phyloP scores from a whole-genome alignment of 2,329 filamentous ascomycete genomes.

The Tolypocladium tropicale region DNA sequence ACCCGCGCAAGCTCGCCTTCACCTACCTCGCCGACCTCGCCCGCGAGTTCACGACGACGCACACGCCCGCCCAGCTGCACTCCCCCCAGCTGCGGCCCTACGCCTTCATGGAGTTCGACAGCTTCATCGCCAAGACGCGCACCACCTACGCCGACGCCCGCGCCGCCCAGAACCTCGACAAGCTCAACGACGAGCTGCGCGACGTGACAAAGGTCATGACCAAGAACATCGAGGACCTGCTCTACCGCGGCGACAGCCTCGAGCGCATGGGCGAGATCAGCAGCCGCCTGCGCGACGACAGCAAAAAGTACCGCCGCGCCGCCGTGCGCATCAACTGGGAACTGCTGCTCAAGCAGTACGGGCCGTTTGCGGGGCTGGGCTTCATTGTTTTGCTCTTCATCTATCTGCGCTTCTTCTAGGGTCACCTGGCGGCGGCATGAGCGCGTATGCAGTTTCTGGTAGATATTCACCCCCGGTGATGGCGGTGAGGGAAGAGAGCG shows the following conservation, averaged over 20 bases:
- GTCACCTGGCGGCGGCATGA: not conserved
- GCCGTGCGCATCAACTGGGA: slow-evolving; percentile 98
- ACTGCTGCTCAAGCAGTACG: slow-evolving; percentile 90
- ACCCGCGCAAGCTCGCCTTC: slow-evolving; percentile 96
- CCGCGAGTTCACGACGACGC: slow-evolving; percentile 81
- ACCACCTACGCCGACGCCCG: slow-evolving; percentile 89
- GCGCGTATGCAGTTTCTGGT: not conserved
- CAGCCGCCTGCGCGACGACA: slow-evolving; percentile 78
- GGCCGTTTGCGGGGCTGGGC: slow-evolving; percentile 72
- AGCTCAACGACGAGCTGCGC: slow-evolving; percentile 91
- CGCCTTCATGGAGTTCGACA: slow-evolving; percentile 96
- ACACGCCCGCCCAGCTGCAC: slow-evolving; percentile 64
- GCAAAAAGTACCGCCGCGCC: slow-evolving; percentile 84
- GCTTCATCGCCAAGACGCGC: slow-evolving; percentile 87
- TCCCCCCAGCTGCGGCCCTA: slow-evolving; percentile 74
- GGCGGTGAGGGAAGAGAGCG: not conserved
- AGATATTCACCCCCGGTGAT: not conserved
- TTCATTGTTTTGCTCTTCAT: slow-evolving; percentile 79
- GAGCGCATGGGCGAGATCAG: slow-evolving; percentile 97
- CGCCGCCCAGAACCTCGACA: slow-evolving; percentile 85
- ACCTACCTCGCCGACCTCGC: slow-evolving; percentile 92
- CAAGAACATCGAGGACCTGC: slow-evolving; percentile 96
- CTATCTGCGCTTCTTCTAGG: slow-evolving; percentile 85
- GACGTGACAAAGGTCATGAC: slow-evolving; percentile 99
- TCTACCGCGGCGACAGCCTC: slow-evolving; percentile 88